Base-by-base conservation (phyloP, 768 basidiomycete species). In the Suillus discolor region DNA sequence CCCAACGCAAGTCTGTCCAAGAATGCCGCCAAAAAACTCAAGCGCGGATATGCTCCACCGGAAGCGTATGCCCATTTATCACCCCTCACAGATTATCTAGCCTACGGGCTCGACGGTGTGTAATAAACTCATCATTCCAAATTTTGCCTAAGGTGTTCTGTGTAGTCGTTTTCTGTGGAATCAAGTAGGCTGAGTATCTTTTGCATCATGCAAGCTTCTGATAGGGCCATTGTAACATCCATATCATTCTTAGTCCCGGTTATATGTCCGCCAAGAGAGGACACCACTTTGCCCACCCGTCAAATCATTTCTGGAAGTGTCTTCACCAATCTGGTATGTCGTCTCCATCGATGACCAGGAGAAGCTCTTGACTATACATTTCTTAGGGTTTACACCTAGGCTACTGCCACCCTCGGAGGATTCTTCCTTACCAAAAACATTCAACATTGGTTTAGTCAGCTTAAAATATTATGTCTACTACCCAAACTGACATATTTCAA, bases 231-330 rank as follows among this genome's bases (percentile, higher is more conserved):
- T 12, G 39, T 1, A 60, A 28, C 62, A 25, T 23, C 13, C 13
- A 49, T 25, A 61, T 38, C 31, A n/a, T 62, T 8, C 16, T 0
- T 54, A 93, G 89, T 71, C 90, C 90, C 3, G 93, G 92, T 1
- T 75, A 83, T 67, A 83, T 79, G 72, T 93, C 92, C 0, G 88
- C 90, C 0, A 81, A 82, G 64, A 80, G 82, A 3, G 93, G 93
- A 0, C 90, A 92, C 73, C 93, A 95, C 73, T 96, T 88, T 69
- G 90, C 88, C 1, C 86, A 90, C 71, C 88, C 88, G 0, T 88
- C 88, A 3, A 95, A 96, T 71, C 92, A 93, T 68, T 94, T 94
- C 75, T 94, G 91, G 90, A 79, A 77, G 53, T 91, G 90, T 66
- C 79, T 96, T 0, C 80, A 90, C 69, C 80, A 80, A 51, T 88